Evolutionary conservation across 202 grass and related monocot species (phyloP).

Genomic region (Saccharum hybrid): DNA sequence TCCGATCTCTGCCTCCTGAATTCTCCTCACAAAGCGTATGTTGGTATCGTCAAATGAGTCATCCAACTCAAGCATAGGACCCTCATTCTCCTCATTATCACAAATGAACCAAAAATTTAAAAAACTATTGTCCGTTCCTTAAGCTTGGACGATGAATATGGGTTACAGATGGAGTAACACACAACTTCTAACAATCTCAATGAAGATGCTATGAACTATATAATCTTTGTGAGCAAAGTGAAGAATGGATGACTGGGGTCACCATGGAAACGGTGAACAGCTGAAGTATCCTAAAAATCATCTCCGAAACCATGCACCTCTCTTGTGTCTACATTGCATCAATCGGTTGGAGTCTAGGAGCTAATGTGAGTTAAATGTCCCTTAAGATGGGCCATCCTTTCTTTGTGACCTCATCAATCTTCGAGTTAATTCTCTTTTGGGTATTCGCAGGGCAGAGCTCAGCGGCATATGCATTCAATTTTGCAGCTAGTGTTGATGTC

Average conservation of each 20-base stretch:
- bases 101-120: too few relatives aligned
- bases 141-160: background rate
- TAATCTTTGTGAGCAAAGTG: background rate
- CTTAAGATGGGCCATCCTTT: conserved; percentile 84
- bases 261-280: background rate
- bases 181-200: background rate
- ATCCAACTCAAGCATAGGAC: too few relatives aligned
- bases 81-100: too few relatives aligned
- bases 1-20: too few relatives aligned
- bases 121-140: background rate
- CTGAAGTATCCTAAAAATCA: conserved; percentile 8
- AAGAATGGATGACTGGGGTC: background rate
- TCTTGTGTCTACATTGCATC: background rate
- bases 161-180: background rate
- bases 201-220: conserved; percentile 2
- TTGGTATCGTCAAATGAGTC: too few relatives aligned
- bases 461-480: conserved; percentile 78
- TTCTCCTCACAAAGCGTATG: too few relatives aligned
- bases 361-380: conserved; percentile 56
- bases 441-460: conserved; percentile 71
- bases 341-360: background rate
- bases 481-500: conserved; percentile 66
- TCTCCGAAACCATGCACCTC: conserved; percentile 22
- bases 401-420: conserved; percentile 73
- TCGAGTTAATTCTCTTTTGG: conserved; percentile 74